A percentile compares a stretch with the other conserved stretches of the same genome.
phyloP scores from a whole-genome alignment of 1,284 basidiomycete species.

The Pseudomicrostroma phylloplanum region DNA sequence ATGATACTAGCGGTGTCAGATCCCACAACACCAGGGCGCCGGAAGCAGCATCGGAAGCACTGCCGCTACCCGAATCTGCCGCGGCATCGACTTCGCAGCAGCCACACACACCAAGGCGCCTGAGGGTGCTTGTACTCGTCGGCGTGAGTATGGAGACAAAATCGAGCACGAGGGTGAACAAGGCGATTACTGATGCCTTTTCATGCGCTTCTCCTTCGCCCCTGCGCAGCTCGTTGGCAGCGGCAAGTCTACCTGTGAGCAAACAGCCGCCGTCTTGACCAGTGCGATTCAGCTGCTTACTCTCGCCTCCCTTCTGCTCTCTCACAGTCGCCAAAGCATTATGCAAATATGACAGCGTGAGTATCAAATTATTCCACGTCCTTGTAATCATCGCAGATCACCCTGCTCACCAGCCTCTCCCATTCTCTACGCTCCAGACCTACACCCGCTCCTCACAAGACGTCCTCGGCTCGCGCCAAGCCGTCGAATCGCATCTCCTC shows the following conservation, averaged over 20 bases:
- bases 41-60: neutral
- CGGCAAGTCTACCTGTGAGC: constrained; percentile 2
- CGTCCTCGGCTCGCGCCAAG: constrained; percentile 1
- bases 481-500: neutral
- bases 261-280: neutral
- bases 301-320: neutral
- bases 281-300: neutral
- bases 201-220: neutral
- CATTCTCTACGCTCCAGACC: neutral
- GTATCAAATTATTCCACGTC: too few relatives aligned
- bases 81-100: too few relatives aligned
- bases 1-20: neutral
- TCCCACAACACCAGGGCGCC: neutral
- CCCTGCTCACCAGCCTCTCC: neutral
- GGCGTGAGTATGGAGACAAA: neutral
- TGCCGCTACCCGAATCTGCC: too few relatives aligned
- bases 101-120: too few relatives aligned
- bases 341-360: neutral
- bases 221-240: neutral
- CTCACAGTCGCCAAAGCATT: neutral
- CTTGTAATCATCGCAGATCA: too few relatives aligned
- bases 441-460: constrained; percentile 2
- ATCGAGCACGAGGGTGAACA: neutral
- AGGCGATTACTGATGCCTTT: neutral
- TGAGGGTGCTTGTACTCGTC: neutral